Evolutionary conservation across 768 basidiomycete species (phyloP).

Genomic region (Artomyces pyxidatus): DNA sequence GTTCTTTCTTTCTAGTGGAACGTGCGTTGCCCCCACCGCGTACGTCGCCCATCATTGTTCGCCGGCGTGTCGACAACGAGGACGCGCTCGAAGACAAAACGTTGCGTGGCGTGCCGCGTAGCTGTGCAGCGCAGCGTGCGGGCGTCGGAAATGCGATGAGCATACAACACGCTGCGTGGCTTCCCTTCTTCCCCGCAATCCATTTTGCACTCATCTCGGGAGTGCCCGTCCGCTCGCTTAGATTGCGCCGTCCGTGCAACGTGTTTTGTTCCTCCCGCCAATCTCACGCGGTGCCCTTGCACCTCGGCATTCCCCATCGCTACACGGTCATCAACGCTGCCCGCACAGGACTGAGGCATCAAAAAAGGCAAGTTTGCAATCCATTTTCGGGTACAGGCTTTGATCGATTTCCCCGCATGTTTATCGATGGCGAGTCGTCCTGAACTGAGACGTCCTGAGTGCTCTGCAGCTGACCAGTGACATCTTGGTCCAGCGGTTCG

Average conservation of each 20-base stretch:
- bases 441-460: neutral
- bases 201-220: neutral
- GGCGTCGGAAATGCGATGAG: neutral
- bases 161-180: neutral
- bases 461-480: too few relatives aligned
- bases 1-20: neutral
- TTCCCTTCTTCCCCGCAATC: neutral
- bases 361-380: neutral
- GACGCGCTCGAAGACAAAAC: neutral
- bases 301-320: too few relatives aligned
- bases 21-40: neutral
- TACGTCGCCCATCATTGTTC: neutral
- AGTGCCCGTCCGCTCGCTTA: neutral
- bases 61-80: neutral
- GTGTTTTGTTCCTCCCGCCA: too few relatives aligned
- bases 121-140: neutral
- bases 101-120: neutral
- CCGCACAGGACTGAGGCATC: neutral
- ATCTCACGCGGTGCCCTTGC: too few relatives aligned
- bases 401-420: neutral
- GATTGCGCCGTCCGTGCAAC: neutral
- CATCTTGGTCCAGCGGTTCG: too few relatives aligned
- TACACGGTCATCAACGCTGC: too few relatives aligned
- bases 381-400: neutral
- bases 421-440: constrained; percentile 4